Evolutionary conservation across 1,284 basidiomycete species (phyloP).

Genomic region (Sparassis latifolia): DNA sequence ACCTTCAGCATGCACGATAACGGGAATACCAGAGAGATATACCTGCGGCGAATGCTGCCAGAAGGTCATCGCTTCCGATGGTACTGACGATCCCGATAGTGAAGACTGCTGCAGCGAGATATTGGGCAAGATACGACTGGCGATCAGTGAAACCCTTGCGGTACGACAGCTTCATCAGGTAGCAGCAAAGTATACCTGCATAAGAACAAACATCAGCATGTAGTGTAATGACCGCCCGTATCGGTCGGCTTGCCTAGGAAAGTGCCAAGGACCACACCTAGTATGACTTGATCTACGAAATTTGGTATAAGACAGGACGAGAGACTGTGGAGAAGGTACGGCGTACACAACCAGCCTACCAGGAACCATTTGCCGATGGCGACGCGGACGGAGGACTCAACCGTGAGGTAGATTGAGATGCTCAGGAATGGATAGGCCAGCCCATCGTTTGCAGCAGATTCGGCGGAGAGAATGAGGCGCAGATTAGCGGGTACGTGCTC

Average conservation of each 20-base stretch:
- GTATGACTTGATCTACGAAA: slow-evolving; percentile 72
- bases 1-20: background rate
- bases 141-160: slow-evolving; percentile 76
- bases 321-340: background rate
- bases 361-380: slow-evolving; percentile 79
- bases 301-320: background rate
- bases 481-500: slow-evolving; percentile 84
- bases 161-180: slow-evolving; percentile 80
- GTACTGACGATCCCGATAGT: slow-evolving; percentile 75
- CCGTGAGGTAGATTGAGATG: slow-evolving; percentile 81
- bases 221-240: too few relatives aligned
- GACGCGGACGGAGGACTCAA: slow-evolving; percentile 57
- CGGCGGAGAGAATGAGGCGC: slow-evolving; percentile 82
- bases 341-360: slow-evolving; percentile 72
- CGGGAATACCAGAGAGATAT: slow-evolving; percentile 7
- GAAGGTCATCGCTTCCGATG: slow-evolving; percentile 79
- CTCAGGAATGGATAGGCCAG: slow-evolving; percentile 91
- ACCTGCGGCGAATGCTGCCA: slow-evolving; percentile 92
- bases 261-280: slow-evolving; percentile 75
- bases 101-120: slow-evolving; percentile 79
- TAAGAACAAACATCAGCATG: background rate
- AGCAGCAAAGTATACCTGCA: slow-evolving; percentile 64
- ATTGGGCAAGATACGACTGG: slow-evolving; percentile 89
- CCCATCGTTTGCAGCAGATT: slow-evolving; percentile 85
- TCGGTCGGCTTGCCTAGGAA: slow-evolving; percentile 48